A percentile compares a stretch with the other conserved stretches of the same genome.
Evolutionary conservation across 371 early-diverging fungal genomes (phyloP).

Genomic region (Mucor ambiguus): DNA sequence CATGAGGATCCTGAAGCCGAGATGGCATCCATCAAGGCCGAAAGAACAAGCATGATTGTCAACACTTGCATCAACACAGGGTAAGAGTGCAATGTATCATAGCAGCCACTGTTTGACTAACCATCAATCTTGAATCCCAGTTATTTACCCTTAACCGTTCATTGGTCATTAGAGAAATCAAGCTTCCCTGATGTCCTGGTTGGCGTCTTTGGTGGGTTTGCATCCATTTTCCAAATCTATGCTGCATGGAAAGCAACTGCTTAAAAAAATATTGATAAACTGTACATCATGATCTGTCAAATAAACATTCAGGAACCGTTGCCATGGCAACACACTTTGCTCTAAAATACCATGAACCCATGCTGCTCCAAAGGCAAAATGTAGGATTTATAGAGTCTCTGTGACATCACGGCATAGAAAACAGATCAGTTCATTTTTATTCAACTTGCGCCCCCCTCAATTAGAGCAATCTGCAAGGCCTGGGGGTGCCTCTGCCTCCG

Average conservation of each 20-base stretch:
- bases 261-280: slow-evolving; percentile 17
- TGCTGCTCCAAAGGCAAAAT: neutral
- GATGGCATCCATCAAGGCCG: slow-evolving; percentile 56
- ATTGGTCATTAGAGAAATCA: slow-evolving; percentile 86
- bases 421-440: slow-evolving; percentile 3
- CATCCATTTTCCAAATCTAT: slow-evolving; percentile 84
- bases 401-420: slow-evolving; percentile 9
- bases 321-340: neutral
- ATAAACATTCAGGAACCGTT: neutral
- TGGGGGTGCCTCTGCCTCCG: neutral
- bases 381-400: neutral
- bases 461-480: slow-evolving; percentile 2
- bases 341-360: neutral
- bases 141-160: slow-evolving; percentile 92
- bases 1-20: slow-evolving; percentile 57
- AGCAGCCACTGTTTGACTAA: neutral
- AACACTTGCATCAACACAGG: slow-evolving; percentile 86
- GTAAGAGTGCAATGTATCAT: slow-evolving; percentile 26
- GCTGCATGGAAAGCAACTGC: slow-evolving; percentile 81
- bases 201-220: slow-evolving; percentile 91
- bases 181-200: slow-evolving; percentile 90
- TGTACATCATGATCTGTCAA: neutral
- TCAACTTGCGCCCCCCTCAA: slow-evolving; percentile 1
- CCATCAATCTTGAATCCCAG: slow-evolving; percentile 34
- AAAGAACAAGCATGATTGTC: slow-evolving; percentile 61